Evolutionary conservation across 1,284 basidiomycete species (phyloP).

Genomic region (Leccinum pachyderme): DNA sequence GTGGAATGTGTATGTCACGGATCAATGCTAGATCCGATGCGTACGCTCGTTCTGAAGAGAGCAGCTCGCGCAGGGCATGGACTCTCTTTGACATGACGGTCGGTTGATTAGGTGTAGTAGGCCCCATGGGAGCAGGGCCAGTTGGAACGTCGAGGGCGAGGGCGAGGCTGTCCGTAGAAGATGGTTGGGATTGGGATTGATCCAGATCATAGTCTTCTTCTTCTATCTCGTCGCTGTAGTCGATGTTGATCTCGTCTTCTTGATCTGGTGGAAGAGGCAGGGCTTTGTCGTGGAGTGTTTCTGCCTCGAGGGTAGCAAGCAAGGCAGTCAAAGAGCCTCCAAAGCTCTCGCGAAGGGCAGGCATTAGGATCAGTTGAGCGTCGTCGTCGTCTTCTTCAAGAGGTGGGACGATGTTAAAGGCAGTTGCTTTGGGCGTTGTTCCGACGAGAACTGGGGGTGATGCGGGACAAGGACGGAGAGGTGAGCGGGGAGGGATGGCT

Average conservation of each 20-base stretch:
- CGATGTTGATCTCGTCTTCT: slow-evolving; percentile 19
- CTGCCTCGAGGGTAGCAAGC: slow-evolving; percentile 31
- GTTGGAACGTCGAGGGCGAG: slow-evolving; percentile 21
- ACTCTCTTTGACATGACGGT: slow-evolving; percentile 64
- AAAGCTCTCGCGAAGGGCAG: slow-evolving; percentile 29
- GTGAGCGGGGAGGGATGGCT: slow-evolving; percentile 30
- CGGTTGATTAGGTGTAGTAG: slow-evolving; percentile 20
- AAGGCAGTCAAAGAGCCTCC: slow-evolving; percentile 30
- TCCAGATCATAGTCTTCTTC: slow-evolving; percentile 30
- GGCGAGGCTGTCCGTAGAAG: slow-evolving; percentile 26
- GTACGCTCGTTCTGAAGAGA: slow-evolving; percentile 84
- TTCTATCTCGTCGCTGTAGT: slow-evolving; percentile 25
- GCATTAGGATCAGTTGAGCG: slow-evolving; percentile 22
- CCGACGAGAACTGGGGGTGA: background rate
- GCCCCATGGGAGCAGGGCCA: slow-evolving; percentile 3
- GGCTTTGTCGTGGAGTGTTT: slow-evolving; percentile 31
- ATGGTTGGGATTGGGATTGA: slow-evolving; percentile 14
- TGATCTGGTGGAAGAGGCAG: slow-evolving; percentile 29
- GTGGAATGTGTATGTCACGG: slow-evolving; percentile 78
- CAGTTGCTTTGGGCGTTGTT: slow-evolving; percentile 13
- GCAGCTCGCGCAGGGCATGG: slow-evolving; percentile 81
- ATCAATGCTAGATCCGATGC: slow-evolving; percentile 86
- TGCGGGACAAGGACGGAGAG: slow-evolving; percentile 22
- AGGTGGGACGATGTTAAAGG: slow-evolving; percentile 2
- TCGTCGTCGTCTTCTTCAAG: slow-evolving; percentile 7